These are phyloP conservation scores for Apiotrichum akiyoshidainum DNA, from an alignment of 1,284 basidiomycete genomes.

Conservation along the genomic window DNA sequence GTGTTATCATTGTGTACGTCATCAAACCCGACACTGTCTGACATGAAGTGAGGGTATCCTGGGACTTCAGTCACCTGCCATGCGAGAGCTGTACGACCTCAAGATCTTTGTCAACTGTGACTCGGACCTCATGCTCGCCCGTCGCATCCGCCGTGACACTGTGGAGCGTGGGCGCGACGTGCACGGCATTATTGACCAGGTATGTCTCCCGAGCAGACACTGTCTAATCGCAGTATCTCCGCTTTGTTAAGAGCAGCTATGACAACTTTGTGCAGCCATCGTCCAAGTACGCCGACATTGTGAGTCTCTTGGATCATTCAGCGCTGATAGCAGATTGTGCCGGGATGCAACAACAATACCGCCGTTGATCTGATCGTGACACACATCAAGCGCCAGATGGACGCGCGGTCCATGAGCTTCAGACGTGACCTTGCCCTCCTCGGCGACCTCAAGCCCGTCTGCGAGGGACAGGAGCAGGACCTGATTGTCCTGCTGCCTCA, in stretches of 20 bases:
- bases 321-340: conserved; percentile 67
- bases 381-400: conserved; percentile 80
- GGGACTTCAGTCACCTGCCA: conserved; percentile 72
- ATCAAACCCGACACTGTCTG: conserved; percentile 7
- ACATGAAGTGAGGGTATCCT: conserved; percentile 74
- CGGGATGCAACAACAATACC: conserved; percentile 71
- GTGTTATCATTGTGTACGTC: conserved; percentile 77
- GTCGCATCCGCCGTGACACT: conserved; percentile 82
- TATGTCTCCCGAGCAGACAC: background rate
- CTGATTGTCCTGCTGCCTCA: conserved; percentile 63
- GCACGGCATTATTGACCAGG: conserved; percentile 82
- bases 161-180: conserved; percentile 82
- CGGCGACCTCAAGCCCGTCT: conserved; percentile 18
- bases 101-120: conserved; percentile 76
- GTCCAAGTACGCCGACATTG: conserved; percentile 80
- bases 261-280: conserved; percentile 94
- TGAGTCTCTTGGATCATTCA: conserved; percentile 48
- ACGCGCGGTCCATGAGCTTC: conserved; percentile 69
- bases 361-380: conserved; percentile 92
- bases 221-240: conserved; percentile 56
- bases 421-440: conserved; percentile 60
- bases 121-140: conserved; percentile 93
- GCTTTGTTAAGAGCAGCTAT: conserved; percentile 88
- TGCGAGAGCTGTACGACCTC: conserved; percentile 83
- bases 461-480: conserved; percentile 25